These are phyloP conservation scores for Aphanomyces stellatus DNA, from an alignment of 352 stramenopile genomes.

Conservation along the genomic window DNA sequence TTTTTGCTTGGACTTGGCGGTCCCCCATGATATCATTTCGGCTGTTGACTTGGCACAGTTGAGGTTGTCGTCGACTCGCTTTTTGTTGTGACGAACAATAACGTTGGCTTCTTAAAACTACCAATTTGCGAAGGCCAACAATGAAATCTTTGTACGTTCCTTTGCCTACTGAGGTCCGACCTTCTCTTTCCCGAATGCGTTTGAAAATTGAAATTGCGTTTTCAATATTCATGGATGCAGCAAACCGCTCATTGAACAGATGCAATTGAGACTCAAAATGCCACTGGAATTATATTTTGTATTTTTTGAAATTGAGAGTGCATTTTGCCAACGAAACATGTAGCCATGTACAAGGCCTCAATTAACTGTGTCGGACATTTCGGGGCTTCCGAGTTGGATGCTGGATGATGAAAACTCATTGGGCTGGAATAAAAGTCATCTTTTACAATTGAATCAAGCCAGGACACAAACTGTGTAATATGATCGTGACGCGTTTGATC, in stretches of 20 bases:
- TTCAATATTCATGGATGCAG: not conserved
- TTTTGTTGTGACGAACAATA: not conserved
- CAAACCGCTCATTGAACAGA: not conserved
- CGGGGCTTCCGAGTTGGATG: not conserved
- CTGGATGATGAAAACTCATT: not conserved
- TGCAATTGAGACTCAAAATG: not conserved
- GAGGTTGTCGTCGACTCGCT: not conserved
- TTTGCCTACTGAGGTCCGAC: not conserved
- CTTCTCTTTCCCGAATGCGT: not conserved
- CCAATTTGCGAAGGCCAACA: not conserved
- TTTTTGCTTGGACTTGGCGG: no score
- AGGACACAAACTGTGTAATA: not conserved
- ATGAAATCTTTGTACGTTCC: not conserved
- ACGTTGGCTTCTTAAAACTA: not conserved
- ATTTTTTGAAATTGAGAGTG: not conserved
- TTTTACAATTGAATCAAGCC: not conserved
- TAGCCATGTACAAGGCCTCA: not conserved
- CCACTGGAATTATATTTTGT: not conserved
- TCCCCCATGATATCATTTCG: no score
- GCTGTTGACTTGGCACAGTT: not conserved
- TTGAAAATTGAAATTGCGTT: not conserved
- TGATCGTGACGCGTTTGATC: not conserved
- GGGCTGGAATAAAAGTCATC: not conserved
- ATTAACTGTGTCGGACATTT: not conserved
- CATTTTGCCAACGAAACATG: not conserved